Evolutionary conservation across 2,329 filamentous ascomycete genomes (phyloP).

Genomic region (Penicillium sp.): DNA sequence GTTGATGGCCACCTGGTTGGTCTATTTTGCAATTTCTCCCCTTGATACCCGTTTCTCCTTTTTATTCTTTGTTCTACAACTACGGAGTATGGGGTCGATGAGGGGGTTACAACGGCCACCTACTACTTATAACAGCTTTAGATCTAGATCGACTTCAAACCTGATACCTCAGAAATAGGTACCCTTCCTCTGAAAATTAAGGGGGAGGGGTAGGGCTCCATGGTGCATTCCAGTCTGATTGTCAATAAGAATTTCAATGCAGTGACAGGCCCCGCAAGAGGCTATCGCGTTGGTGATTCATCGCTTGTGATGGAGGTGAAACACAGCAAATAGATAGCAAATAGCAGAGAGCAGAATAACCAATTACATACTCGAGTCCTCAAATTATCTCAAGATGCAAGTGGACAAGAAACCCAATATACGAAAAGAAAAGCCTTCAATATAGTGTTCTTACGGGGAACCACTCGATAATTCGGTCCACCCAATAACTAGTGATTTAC

Average conservation of each 20-base stretch:
- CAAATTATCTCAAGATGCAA: neutral
- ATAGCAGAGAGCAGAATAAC: neutral
- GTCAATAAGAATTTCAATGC: conserved; percentile 3
- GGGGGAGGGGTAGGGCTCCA: conserved; percentile 9
- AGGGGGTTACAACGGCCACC: neutral
- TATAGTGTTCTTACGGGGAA: too few species aligned
- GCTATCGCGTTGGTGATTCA: neutral
- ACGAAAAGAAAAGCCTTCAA: too few species aligned
- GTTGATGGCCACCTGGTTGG: neutral
- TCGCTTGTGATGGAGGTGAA: too few species aligned
- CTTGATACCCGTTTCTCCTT: neutral
- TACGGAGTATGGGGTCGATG: neutral
- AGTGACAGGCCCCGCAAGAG: neutral
- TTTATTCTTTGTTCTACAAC: neutral
- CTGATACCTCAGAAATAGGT: neutral
- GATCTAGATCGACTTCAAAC: conserved; percentile 3
- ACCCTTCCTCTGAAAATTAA: neutral
- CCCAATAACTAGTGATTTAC: too few species aligned
- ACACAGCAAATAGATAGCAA: neutral
- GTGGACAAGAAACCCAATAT: neutral
- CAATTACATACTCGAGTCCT: neutral
- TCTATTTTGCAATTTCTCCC: neutral
- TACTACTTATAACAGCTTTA: neutral
- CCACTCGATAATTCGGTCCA: too few species aligned
- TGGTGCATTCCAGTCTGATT: conserved; percentile 9